Evolutionary conservation across 306 rosid genomes (phyloP).

Genomic region (Dryas alaskensis): DNA sequence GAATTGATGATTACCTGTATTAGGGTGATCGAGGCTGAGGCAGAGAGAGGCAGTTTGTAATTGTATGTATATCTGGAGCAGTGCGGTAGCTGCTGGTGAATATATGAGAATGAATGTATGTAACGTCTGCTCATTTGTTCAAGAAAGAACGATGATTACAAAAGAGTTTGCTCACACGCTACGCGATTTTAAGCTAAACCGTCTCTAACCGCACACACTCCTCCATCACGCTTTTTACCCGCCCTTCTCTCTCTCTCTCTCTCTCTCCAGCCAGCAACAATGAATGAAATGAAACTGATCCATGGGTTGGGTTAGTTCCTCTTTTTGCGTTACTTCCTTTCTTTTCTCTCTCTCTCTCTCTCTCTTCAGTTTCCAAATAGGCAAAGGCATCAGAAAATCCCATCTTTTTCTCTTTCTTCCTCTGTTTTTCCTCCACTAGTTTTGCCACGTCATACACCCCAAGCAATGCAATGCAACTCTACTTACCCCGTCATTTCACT

Average conservation of each 20-base stretch:
- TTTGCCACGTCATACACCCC: slow-evolving; percentile 24
- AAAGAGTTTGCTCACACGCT: slow-evolving; percentile 52
- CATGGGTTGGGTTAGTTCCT: slow-evolving; percentile 47
- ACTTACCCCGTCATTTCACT: neutral
- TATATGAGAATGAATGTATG: neutral
- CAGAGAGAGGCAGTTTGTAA: slow-evolving; percentile 5
- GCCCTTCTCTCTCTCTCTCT: slow-evolving; percentile 18
- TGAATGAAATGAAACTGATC: slow-evolving; percentile 46
- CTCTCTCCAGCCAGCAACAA: slow-evolving; percentile 27
- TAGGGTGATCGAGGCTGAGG: slow-evolving; percentile 19
- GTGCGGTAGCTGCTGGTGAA: neutral
- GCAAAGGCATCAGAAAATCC: slow-evolving; percentile 23
- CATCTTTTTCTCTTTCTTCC: slow-evolving; percentile 19
- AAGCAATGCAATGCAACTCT: neutral
- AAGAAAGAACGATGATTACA: slow-evolving; percentile 33
- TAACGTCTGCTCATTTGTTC: slow-evolving; percentile 23
- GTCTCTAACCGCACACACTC: slow-evolving; percentile 36
- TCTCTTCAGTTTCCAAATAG: slow-evolving; percentile 37
- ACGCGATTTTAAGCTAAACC: slow-evolving; percentile 50
- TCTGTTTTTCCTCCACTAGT: slow-evolving; percentile 16
- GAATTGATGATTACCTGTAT: slow-evolving; percentile 14
- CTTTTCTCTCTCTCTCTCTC: slow-evolving; percentile 25
- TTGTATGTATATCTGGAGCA: slow-evolving; percentile 22
- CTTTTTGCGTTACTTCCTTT: slow-evolving; percentile 39
- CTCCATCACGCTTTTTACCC: slow-evolving; percentile 32